Percentiles rank a stretch among this genome's conserved stretches.
Evolutionary conservation across 1,139 yeast species (phyloP).

Genomic region (Lodderomyces pseudojiufengensis): DNA sequence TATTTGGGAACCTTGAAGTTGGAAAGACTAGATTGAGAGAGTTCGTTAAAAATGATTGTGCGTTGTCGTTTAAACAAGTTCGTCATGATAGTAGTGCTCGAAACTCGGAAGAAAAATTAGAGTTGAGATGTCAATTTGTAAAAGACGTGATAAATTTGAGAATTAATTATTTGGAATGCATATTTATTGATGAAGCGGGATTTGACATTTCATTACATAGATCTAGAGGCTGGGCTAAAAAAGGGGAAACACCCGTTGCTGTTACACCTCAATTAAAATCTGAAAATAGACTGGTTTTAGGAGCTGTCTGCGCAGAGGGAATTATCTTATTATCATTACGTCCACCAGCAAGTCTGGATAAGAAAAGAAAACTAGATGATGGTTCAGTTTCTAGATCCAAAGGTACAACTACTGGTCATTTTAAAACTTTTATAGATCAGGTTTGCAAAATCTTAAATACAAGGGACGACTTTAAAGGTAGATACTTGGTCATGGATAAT

Average conservation of each 20-base stretch:
- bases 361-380: constrained; percentile 7
- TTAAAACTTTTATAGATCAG: constrained; percentile 8
- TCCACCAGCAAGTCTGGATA: constrained; percentile 8
- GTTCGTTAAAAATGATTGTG: not conserved
- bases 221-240: not conserved
- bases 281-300: not conserved
- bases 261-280: not conserved
- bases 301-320: constrained; percentile 7
- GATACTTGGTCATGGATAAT: constrained; percentile 11
- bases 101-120: not conserved
- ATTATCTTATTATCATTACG: constrained; percentile 10
- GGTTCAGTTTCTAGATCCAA: constrained; percentile 4
- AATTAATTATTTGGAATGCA: not conserved
- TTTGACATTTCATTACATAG: not conserved
- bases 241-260: not conserved
- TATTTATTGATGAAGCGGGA: constrained; percentile 1
- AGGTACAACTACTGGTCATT: constrained; percentile 11
- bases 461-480: constrained; percentile 8
- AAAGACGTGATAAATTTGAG: not conserved
- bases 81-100: not conserved
- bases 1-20: too few species aligned
- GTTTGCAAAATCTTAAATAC: constrained; percentile 6
- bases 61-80: not conserved
- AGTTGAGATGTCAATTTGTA: not conserved
- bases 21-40: too few species aligned